These are phyloP conservation scores for Punica granatum DNA, from an alignment of 345 rosid genomes.

Conservation along the genomic window DNA sequence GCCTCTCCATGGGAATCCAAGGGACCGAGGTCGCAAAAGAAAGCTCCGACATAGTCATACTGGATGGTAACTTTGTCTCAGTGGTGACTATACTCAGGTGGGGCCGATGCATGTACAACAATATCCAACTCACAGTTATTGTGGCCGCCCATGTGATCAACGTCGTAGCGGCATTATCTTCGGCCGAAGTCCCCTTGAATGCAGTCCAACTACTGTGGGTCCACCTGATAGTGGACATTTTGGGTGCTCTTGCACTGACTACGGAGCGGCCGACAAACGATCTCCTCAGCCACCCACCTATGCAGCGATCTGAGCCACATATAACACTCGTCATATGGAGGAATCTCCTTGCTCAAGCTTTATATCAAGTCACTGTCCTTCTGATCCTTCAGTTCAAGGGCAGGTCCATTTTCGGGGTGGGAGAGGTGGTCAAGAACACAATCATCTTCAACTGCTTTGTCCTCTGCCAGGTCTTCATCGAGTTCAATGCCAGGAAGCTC, in stretches of 20 bases:
- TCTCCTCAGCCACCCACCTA: conserved; percentile 79
- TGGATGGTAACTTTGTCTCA: conserved; percentile 9
- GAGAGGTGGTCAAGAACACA: no score
- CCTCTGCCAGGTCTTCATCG: no score
- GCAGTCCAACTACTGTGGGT: conserved; percentile 98
- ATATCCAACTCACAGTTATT: conserved; percentile 94
- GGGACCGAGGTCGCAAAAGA: conserved; percentile 13
- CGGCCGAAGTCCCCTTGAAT: conserved; percentile 90
- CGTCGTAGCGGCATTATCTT: conserved; percentile 83
- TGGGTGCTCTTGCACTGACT: conserved; percentile 96
- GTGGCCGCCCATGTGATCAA: conserved; percentile 91
- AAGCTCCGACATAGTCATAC: conserved; percentile 7
- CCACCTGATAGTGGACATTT: conserved; percentile 94
- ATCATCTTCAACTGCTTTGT: no score
- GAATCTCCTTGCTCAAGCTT: conserved; percentile 73
- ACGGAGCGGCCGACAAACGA: conserved; percentile 97
- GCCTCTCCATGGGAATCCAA: conserved; percentile 12
- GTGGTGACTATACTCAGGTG: no score
- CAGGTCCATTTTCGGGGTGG: no score
- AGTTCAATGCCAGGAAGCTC: no score
- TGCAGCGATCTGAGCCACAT: conserved; percentile 91
- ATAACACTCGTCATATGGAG: no score
- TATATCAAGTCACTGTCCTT: conserved; percentile 67
- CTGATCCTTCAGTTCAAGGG: no score
- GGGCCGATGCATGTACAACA: no score